Percentiles rank a stretch among this genome's conserved stretches.
These are phyloP conservation scores for Coemansia aciculifera DNA, from an alignment of 192 early-diverging fungal genomes.

Conservation along the genomic window DNA sequence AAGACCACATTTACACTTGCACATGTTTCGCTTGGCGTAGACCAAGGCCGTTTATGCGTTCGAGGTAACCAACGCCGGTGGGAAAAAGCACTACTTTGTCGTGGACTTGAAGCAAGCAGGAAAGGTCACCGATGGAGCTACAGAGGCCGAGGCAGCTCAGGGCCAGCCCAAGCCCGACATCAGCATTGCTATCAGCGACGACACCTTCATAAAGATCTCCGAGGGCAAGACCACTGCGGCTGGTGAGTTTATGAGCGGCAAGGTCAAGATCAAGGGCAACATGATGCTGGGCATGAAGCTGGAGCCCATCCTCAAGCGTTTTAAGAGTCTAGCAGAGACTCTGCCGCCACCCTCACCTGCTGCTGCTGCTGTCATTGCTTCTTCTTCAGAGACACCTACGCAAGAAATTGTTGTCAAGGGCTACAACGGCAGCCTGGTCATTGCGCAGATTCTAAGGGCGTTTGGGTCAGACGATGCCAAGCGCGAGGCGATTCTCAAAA, in stretches of 20 bases:
- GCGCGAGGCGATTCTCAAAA: slow-evolving; percentile 64
- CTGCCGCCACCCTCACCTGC: slow-evolving; percentile 22
- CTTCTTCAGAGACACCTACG: slow-evolving; percentile 24
- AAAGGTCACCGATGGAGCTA: slow-evolving; percentile 60
- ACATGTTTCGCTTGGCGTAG: slow-evolving; percentile 7
- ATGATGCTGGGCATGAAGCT: slow-evolving; percentile 77
- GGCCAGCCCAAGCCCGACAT: slow-evolving; percentile 76
- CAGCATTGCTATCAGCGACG: slow-evolving; percentile 70
- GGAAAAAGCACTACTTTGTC: slow-evolving; percentile 75
- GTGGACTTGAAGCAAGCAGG: slow-evolving; percentile 81
- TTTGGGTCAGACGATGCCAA: slow-evolving; percentile 63
- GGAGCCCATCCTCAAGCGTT: slow-evolving; percentile 62
- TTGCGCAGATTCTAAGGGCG: slow-evolving; percentile 65
- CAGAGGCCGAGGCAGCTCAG: slow-evolving; percentile 56
- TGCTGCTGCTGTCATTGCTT: slow-evolving; percentile 32
- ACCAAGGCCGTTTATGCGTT: slow-evolving; percentile 89
- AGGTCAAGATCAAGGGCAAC: slow-evolving; percentile 81
- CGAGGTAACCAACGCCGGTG: slow-evolving; percentile 68
- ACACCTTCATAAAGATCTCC: slow-evolving; percentile 78
- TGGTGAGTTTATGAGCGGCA: slow-evolving; percentile 90
- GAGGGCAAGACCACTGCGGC: slow-evolving; percentile 84
- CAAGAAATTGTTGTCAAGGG: slow-evolving; percentile 61
- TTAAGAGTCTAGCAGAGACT: slow-evolving; percentile 56
- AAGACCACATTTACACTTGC: not conserved
- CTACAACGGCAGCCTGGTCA: slow-evolving; percentile 75